Evolutionary conservation across 768 basidiomycete species (phyloP), one percentile per base, ranked within the genome.

Genomic region (Tylopilus vinaceipallidus): DNA sequence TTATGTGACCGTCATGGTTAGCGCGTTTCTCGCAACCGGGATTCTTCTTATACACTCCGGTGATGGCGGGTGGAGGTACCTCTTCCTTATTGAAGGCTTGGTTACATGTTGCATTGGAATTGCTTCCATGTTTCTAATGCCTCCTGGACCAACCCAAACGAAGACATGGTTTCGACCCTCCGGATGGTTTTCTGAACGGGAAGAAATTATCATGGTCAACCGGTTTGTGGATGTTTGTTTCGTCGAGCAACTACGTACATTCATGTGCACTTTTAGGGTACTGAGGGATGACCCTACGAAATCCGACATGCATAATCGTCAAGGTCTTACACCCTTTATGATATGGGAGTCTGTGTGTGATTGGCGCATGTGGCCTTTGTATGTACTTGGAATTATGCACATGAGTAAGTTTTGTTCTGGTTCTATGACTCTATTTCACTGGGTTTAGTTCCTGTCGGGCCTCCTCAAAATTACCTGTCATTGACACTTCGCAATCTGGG

Each of bases 321-420:
- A 86, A 65, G 80, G 76, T 0, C 59, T 86, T 10, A 72, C 76
- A 0, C 32, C 73, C 17, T 74, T 71, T 55, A 69, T 76, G 6
- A 60, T 84, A 5, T 82, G 78, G 75, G 63, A 59, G 6, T 77
- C 81, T 0, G 48, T 81, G 6, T 73, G 71, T 35, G 82, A 86
- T 61, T 84, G 76, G 52, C 81, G 82, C 55, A 64, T 83, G 23
- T 84, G 84, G 84, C 84, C 85, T 0, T 52, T 87, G 29, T 87
- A 87, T 55, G 64, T 73, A 22, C 71, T 84, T 17, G 46, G 46
- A 30, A 29, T 47, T 5, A 38, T 17, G 16, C 79, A 80, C 58
- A 74, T 80, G 74, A 75, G 78, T 80, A 55, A 33, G 73, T 64
- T 20, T 13, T 20, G 2, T 48, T 38, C 34, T 38, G 7, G 12